These are phyloP conservation scores for Orbilia blumenaviensis DNA, from an alignment of 2,329 filamentous ascomycete genomes.

Conservation along the genomic window DNA sequence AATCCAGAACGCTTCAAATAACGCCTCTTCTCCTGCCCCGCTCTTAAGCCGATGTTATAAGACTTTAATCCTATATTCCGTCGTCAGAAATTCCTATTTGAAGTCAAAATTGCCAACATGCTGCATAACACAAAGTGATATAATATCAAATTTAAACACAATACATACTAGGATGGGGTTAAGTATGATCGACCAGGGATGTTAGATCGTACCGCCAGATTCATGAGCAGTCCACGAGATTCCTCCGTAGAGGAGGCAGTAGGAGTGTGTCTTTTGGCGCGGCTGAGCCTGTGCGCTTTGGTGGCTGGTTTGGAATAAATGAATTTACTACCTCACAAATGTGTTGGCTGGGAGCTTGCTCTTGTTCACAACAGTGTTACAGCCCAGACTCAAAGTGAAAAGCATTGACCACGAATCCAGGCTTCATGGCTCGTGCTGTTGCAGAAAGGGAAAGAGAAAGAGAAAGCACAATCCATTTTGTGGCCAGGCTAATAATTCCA, in stretches of 20 bases:
- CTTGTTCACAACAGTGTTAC: neutral
- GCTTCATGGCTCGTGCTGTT: constrained; percentile 29
- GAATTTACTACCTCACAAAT: constrained; percentile 10
- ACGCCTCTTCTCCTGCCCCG: constrained; percentile 22
- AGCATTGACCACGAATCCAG: neutral
- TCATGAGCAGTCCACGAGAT: too few relatives aligned
- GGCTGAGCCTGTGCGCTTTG: neutral
- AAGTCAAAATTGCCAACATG: neutral
- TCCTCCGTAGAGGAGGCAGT: neutral
- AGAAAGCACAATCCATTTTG: constrained; percentile 27
- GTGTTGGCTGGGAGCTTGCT: neutral
- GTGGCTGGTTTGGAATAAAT: constrained; percentile 30
- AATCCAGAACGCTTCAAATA: constrained; percentile 36
- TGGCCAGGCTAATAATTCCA: constrained; percentile 44
- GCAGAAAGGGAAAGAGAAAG: constrained; percentile 10
- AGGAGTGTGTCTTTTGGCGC: constrained; percentile 12
- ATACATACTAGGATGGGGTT: neutral
- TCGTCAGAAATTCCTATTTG: neutral
- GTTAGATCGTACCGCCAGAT: neutral
- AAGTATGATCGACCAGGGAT: constrained; percentile 24
- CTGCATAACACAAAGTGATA: neutral
- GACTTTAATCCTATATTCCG: neutral
- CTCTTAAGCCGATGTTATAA: neutral
- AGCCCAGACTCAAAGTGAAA: neutral
- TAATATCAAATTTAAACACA: constrained; percentile 4